Conservation (phyloP, 768 basidiomycete genomes). For the Obba rivulosa region DNA sequence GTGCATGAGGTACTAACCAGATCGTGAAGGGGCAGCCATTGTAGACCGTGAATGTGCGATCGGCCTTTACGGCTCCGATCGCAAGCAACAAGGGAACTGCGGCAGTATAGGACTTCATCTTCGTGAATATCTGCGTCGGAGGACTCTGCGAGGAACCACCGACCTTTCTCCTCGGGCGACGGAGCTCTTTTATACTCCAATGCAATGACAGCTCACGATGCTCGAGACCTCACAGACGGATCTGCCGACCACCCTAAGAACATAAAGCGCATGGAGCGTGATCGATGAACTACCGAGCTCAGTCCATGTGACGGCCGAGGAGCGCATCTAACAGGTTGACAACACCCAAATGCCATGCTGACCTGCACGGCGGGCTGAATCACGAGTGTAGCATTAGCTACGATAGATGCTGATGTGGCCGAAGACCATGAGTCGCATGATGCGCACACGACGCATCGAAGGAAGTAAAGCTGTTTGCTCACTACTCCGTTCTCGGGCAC, state of each 20-base stretch:
- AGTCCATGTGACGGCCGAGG: background rate
- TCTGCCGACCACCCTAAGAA: too few species aligned
- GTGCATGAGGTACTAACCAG: conserved; percentile 24
- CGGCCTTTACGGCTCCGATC: conserved; percentile 3
- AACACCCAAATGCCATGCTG: too few species aligned
- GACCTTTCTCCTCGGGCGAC: background rate
- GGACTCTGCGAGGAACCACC: background rate
- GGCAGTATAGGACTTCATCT: conserved; percentile 11
- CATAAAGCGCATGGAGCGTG: background rate
- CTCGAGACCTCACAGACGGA: too few species aligned
- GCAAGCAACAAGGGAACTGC: conserved; percentile 6
- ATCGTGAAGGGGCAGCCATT: conserved; percentile 39
- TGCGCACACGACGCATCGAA: too few species aligned
- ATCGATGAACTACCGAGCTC: background rate
- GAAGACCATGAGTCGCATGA: too few species aligned
- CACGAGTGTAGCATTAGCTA: too few species aligned
- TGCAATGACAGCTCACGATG: background rate
- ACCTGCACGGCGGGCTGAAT: too few species aligned
- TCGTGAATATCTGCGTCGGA: background rate
- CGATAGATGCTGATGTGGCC: too few species aligned
- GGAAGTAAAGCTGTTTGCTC: too few species aligned
- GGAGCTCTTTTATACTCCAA: background rate
- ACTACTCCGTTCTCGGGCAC: too few species aligned
- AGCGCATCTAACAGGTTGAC: background rate
- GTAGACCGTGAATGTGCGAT: conserved; percentile 33